A percentile compares a stretch with the other conserved stretches of the same genome.
phyloP scores from a whole-genome alignment of 1,139 yeast genomes.

The Geotrichum cucujoidarum region DNA sequence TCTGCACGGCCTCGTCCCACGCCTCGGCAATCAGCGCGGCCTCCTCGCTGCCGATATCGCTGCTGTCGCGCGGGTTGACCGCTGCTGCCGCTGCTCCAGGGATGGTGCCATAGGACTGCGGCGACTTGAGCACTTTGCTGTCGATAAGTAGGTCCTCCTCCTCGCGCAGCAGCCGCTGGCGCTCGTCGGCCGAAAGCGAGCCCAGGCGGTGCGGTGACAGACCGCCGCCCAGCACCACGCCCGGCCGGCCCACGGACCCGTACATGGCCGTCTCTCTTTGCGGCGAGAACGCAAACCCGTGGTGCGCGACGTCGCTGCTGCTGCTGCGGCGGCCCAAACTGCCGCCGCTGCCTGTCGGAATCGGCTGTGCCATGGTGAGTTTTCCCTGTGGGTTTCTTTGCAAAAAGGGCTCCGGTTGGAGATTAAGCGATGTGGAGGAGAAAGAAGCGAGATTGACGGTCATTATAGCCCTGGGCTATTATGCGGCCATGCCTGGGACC shows the following conservation, averaged over 20 bases:
- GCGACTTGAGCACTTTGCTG: slow-evolving; percentile 4
- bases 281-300: slow-evolving; percentile 13
- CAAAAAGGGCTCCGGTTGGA: no score
- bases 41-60: slow-evolving; percentile 4
- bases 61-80: background rate
- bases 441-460: no score
- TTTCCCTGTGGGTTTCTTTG: no score
- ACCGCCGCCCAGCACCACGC: slow-evolving; percentile 7
- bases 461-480: no score
- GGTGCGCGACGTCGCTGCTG: no score
- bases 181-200: slow-evolving; percentile 6
- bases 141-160: slow-evolving; percentile 16
- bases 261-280: slow-evolving; percentile 8
- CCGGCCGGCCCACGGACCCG: slow-evolving; percentile 17
- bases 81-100: background rate
- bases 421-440: no score
- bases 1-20: slow-evolving; percentile 15
- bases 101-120: slow-evolving; percentile 2
- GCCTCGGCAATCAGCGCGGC: slow-evolving; percentile 10
- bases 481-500: no score
- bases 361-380: no score
- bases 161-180: slow-evolving; percentile 10
- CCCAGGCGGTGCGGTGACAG: slow-evolving; percentile 1
- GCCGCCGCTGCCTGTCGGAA: no score
- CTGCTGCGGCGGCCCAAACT: no score